Evolutionary conservation across 2,329 filamentous ascomycete species (phyloP).

Genomic region (Apiospora rasikravindrae): DNA sequence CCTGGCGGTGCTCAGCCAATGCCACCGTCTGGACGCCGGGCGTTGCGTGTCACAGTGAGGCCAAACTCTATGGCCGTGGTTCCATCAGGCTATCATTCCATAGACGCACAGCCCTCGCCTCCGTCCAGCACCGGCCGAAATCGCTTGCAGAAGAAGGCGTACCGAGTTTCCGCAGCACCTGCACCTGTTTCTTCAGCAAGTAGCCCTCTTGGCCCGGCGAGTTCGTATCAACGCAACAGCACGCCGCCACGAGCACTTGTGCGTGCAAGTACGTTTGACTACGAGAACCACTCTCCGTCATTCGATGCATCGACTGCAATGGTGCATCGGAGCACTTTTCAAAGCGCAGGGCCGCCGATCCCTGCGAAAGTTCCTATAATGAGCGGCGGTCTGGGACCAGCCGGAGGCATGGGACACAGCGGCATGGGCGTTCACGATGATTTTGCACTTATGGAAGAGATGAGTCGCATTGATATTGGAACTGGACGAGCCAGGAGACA

Average conservation of each 20-base stretch:
- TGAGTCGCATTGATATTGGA: slow-evolving; percentile 72
- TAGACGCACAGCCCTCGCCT: slow-evolving; percentile 40
- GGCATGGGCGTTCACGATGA: slow-evolving; percentile 51
- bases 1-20: slow-evolving; percentile 59
- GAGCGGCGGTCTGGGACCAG: slow-evolving; percentile 44
- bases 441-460: slow-evolving; percentile 71
- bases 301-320: slow-evolving; percentile 37
- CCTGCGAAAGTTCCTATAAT: slow-evolving; percentile 72
- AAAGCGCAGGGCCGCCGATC: slow-evolving; percentile 59
- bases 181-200: slow-evolving; percentile 45
- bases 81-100: slow-evolving; percentile 33
- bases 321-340: slow-evolving; percentile 37
- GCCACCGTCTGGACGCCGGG: slow-evolving; percentile 55
- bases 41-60: slow-evolving; percentile 55
- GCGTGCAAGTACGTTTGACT: slow-evolving; percentile 58
- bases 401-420: slow-evolving; percentile 27
- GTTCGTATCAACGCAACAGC: slow-evolving; percentile 56
- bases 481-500: slow-evolving; percentile 61
- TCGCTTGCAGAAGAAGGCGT: slow-evolving; percentile 68
- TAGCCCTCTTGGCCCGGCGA: slow-evolving; percentile 59
- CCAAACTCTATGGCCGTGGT: slow-evolving; percentile 53
- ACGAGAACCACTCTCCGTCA: slow-evolving; percentile 56
- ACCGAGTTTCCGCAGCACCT: slow-evolving; percentile 50
- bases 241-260: slow-evolving; percentile 51
- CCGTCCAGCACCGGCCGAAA: slow-evolving; percentile 53